Evolutionary conservation across 176 grass and related monocot species (phyloP), one percentile per base, ranked within the genome.

Genomic region (Aegilops bicornis): DNA sequence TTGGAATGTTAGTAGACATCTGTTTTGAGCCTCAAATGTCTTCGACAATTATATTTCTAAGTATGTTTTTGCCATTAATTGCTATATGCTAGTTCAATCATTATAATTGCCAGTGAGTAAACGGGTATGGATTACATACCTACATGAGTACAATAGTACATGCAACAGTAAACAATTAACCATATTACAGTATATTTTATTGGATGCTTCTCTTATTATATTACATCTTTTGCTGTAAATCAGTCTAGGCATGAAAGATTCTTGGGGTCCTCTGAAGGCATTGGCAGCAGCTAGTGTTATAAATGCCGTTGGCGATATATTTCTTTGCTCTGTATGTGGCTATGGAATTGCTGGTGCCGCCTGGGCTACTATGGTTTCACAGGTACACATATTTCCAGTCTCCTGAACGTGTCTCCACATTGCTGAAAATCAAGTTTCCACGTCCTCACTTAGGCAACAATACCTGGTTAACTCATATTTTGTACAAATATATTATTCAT

Each of bases 161-260:
- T 25, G 58, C 54, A 83, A 22, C 23, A 43, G n/a, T 73, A 40
- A 43, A 81, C 10, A 79, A 5, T 62, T 86, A 39, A 39, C 37
- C 35, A 47, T 77, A 63, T 59, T 81, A 63, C 64, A 62, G n/a
- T 87, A 54, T 78, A 3, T 69, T 69, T 83, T 33, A 76, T 29
- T 76, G 50, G 48, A 87, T 79, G 16, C 77, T 76, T 88, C 23
- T 85, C 80, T 78, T 86, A 42, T 86, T 59, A 75, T 88, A 56
- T 48, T 70, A n/a, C 45, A 50, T 87, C 1, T 15, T 82, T 75
- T 79, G 29, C 39, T 75, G 25, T 83, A 30, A 79, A 79, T 80
- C 96, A 98, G 96, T 93, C 89, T 98, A 85, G 96, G 93, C 42
- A 98, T 96, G 93, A 98, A 98, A 87, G 93, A 98, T 88, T 88